phyloP scores from a whole-genome alignment of 352 stramenopile species.

The Thraustotheca clavata region DNA sequence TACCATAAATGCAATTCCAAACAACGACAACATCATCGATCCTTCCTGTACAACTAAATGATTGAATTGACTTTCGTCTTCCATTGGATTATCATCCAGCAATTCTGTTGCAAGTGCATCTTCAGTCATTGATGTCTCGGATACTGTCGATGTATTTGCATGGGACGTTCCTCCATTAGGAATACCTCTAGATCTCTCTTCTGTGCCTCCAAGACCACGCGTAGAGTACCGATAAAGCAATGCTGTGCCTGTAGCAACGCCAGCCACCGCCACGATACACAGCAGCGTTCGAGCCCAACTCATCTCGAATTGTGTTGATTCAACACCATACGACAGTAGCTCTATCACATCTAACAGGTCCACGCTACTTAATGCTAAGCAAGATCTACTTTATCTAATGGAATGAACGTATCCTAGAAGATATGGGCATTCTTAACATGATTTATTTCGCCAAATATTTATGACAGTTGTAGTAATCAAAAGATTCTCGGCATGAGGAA shows the following conservation, averaged over 20 bases:
- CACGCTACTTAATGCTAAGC: too few relatives aligned
- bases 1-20: conserved; percentile 58
- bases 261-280: conserved; percentile 44
- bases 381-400: too few relatives aligned
- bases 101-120: neutral
- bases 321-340: too few relatives aligned
- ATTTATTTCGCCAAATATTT: too few relatives aligned
- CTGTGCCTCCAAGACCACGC: conserved; percentile 23
- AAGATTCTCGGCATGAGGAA: too few relatives aligned
- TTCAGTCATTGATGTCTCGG: conserved; percentile 5
- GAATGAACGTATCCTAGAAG: too few relatives aligned
- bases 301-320: neutral
- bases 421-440: too few relatives aligned
- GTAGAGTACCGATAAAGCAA: conserved; percentile 60
- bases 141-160: conserved; percentile 9
- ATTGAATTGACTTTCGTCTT: conserved; percentile 15
- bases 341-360: too few relatives aligned
- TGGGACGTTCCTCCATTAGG: conserved; percentile 16
- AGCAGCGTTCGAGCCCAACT: conserved; percentile 13
- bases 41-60: conserved; percentile 17
- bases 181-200: conserved; percentile 15
- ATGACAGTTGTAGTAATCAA: too few relatives aligned
- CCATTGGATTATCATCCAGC: neutral
- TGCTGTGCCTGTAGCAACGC: conserved; percentile 46
- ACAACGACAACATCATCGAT: conserved; percentile 45